Evolutionary conservation across 495 filamentous ascomycete species (phyloP).

Genomic region (Thermochaetoides thermophila): DNA sequence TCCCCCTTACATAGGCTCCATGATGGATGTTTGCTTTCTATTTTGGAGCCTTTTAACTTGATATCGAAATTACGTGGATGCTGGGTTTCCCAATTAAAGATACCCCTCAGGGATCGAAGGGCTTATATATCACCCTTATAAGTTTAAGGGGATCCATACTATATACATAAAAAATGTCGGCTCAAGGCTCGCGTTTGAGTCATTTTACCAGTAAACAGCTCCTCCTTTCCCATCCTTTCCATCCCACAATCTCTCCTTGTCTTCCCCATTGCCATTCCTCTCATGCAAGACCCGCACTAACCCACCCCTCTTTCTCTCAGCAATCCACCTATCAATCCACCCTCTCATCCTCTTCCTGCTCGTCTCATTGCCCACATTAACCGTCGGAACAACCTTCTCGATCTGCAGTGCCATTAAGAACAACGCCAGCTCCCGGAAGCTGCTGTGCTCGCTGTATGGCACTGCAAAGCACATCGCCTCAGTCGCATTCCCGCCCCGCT

Average conservation of each 20-base stretch:
- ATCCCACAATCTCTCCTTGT: conserved; percentile 23
- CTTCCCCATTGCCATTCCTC: conserved; percentile 9
- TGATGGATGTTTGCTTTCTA: neutral
- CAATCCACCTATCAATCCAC: conserved; percentile 80
- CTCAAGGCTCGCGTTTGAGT: no score
- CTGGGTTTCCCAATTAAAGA: no score
- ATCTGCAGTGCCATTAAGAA: conserved; percentile 81
- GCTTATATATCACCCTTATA: no score
- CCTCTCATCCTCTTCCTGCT: conserved; percentile 68
- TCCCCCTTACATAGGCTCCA: no score
- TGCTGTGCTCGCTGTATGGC: conserved; percentile 90
- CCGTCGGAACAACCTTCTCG: conserved; percentile 80
- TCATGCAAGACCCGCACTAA: conserved; percentile 39
- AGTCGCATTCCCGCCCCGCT: conserved; percentile 39
- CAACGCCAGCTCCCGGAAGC: conserved; percentile 83
- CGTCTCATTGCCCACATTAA: conserved; percentile 62
- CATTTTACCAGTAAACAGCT: conserved; percentile 27
- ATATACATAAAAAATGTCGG: no score
- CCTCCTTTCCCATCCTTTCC: conserved; percentile 28
- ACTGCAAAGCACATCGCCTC: conserved; percentile 76
- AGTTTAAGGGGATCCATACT: no score
- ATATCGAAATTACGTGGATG: no score
- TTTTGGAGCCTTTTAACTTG: no score
- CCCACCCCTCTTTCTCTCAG: conserved; percentile 71
- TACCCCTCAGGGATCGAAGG: no score